Base-by-base conservation (phyloP, 495 filamentous ascomycete species). In the Trichocladium antarcticum region DNA sequence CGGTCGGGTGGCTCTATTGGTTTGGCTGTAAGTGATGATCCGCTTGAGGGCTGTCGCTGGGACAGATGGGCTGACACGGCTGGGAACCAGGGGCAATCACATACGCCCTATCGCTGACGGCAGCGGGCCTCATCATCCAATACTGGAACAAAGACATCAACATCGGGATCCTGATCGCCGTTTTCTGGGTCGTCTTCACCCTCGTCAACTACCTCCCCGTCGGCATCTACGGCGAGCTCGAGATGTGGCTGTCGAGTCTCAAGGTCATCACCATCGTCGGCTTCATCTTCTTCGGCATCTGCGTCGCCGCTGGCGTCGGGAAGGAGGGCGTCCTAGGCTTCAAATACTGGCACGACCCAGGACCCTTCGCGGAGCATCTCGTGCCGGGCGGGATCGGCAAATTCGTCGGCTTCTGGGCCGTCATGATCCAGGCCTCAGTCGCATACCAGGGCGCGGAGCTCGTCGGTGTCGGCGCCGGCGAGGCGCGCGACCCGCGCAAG, bases 201-300 rank as follows among this genome's bases (percentile, higher is more conserved):
- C 58, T 64, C 40, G 59, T 81, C 41, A 88, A 89, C 57, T 76
- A 82, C 50, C 70, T 89, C 37, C 77, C 83, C 3, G 78, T 88
- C 15, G 62, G 71, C 5, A 75, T 75, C 37, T 88, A 81, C 55
- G 85, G 84, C 37, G 81, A 88, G 67, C 74, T 83, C 29, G 83
- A 86, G 57, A 86, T 87, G 63, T 77, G 75, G 64, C 82, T 87
- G 57, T 80, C 82, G 15, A 78, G 74, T 46, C 67, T 89, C 66
- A 89, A 90, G 58, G 81, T 89, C 52, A 62, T 88, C 56, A 84
- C 82, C 41, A 78, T 89, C 47, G 47, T 85, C 41, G 85, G 84
- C 31, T 73, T 84, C 51, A 68, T 84, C 50, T 74, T 84, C 48
- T 72, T 82, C 31, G 80, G 73, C 37, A 71, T 89, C 47, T 76